phyloP scores from a whole-genome alignment of 108 stramenopile genomes.

The Skeletonema grethae region DNA sequence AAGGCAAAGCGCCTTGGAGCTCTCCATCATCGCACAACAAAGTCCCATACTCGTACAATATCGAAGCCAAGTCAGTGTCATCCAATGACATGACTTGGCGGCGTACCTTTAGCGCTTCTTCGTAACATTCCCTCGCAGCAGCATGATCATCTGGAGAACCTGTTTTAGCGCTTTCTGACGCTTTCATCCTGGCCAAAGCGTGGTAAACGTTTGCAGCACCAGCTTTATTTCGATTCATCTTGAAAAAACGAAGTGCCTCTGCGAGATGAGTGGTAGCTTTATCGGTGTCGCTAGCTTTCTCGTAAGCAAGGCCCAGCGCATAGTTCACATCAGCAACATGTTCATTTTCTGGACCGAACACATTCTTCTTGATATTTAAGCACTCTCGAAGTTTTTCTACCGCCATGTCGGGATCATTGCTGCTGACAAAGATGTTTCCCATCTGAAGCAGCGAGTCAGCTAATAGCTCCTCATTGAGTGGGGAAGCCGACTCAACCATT shows the following conservation, averaged over 20 bases:
- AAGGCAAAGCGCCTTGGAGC: constrained; percentile 33
- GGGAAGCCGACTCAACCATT: constrained; percentile 18
- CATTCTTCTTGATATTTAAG: constrained; percentile 27
- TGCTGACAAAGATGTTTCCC: constrained; percentile 21
- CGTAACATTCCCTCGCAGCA: constrained; percentile 47
- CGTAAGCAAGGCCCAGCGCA: constrained; percentile 35
- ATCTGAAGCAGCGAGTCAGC: constrained; percentile 32
- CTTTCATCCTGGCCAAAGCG: constrained; percentile 38
- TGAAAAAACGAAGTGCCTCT: constrained; percentile 43
- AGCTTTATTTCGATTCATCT: constrained; percentile 41
- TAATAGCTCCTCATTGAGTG: constrained; percentile 30
- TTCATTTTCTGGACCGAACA: constrained; percentile 41
- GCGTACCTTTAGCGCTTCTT: constrained; percentile 37
- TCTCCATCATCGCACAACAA: constrained; percentile 28
- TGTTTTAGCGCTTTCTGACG: constrained; percentile 13
- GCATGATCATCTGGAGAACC: constrained; percentile 23
- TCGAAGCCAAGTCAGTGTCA: constrained; percentile 45
- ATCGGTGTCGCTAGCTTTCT: constrained; percentile 26
- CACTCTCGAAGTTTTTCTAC: constrained; percentile 42
- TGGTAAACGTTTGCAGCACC: constrained; percentile 29
- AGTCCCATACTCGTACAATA: constrained; percentile 41
- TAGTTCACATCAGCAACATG: constrained; percentile 42
- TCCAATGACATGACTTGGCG: constrained; percentile 44
- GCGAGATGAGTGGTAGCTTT: constrained; percentile 28
- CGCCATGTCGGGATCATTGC: constrained; percentile 31